These are phyloP conservation scores for Xylariaceae sp. DNA, from an alignment of 2,329 filamentous ascomycete genomes.

Conservation along the genomic window DNA sequence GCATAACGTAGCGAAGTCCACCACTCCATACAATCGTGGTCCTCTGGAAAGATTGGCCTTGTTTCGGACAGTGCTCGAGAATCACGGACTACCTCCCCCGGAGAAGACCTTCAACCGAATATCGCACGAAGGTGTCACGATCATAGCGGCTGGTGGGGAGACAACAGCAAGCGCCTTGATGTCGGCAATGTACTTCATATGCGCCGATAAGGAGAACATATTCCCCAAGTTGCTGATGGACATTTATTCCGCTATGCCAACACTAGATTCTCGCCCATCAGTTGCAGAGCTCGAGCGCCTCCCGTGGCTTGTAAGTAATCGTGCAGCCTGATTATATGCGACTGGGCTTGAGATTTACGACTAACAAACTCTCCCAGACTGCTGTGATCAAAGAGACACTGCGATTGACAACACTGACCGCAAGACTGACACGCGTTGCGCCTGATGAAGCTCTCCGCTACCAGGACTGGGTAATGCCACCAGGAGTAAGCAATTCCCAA, in stretches of 20 bases:
- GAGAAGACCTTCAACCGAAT: conserved; percentile 17
- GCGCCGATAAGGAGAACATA: conserved; percentile 8
- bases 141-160: conserved; percentile 17
- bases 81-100: conserved; percentile 8
- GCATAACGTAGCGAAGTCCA: background rate
- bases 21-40: background rate
- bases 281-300: conserved; percentile 14
- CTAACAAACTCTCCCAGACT: conserved; percentile 2
- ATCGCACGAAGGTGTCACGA: conserved; percentile 17
- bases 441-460: conserved; percentile 13
- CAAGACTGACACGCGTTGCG: conserved; percentile 14
- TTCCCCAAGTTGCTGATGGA: conserved; percentile 11
- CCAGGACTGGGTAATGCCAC: conserved; percentile 17
- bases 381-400: conserved; percentile 18
- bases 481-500: conserved; percentile 13
- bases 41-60: conserved; percentile 11
- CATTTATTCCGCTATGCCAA: conserved; percentile 5
- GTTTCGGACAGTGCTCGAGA: conserved; percentile 10
- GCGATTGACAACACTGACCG: conserved; percentile 11
- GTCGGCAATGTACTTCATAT: conserved; percentile 12
- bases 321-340: too few species aligned
- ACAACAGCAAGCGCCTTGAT: conserved; percentile 10
- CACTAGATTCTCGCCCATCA: conserved; percentile 8
- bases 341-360: too few species aligned
- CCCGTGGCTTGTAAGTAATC: conserved; percentile 14